These are phyloP conservation scores for Tubosaeta sp. DNA, from an alignment of 768 basidiomycete species.

Conservation along the genomic window DNA sequence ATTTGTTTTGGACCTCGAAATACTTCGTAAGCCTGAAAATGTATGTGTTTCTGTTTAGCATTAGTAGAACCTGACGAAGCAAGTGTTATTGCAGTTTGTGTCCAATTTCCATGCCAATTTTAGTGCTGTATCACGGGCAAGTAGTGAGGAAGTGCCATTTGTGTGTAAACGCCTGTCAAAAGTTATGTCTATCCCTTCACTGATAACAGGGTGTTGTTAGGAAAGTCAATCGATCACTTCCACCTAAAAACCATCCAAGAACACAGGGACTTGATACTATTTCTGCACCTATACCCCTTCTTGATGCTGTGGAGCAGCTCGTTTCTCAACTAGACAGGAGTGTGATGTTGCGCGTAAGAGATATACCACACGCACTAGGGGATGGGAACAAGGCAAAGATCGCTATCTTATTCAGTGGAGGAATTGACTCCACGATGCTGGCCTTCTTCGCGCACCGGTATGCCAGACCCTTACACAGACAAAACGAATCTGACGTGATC, in stretches of 20 bases:
- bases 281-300: constrained; percentile 29
- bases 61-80: background rate
- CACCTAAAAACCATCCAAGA: constrained; percentile 37
- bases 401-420: constrained; percentile 91
- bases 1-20: constrained; percentile 47
- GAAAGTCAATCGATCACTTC: constrained; percentile 47
- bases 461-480: constrained; percentile 12
- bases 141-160: constrained; percentile 14
- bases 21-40: constrained; percentile 17
- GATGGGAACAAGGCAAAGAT: constrained; percentile 48
- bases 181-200: background rate
- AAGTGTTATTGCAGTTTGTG: constrained; percentile 14
- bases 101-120: constrained; percentile 18
- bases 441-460: constrained; percentile 78
- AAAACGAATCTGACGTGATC: background rate
- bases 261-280: constrained; percentile 22
- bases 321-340: constrained; percentile 58
- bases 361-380: constrained; percentile 55
- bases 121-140: constrained; percentile 19
- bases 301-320: constrained; percentile 44
- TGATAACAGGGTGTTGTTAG: constrained; percentile 39
- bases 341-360: constrained; percentile 60
- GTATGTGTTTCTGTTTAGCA: constrained; percentile 20
- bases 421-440: constrained; percentile 87
- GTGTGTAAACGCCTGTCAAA: constrained; percentile 14